Conservation (phyloP, 495 filamentous ascomycete species). For the Lasiosphaeria ovina region DNA sequence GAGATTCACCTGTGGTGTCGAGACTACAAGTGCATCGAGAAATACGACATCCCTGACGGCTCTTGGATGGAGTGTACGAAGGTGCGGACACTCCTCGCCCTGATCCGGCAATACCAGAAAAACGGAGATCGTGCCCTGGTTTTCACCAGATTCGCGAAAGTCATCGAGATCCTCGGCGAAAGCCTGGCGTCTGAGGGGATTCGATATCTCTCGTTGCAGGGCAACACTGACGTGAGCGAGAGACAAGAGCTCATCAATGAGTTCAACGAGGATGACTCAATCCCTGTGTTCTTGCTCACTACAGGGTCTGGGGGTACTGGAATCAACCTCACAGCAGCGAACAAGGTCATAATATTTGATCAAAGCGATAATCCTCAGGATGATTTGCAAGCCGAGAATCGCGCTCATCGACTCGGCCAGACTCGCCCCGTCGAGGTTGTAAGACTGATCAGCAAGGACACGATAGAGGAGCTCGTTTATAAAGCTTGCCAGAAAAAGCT, state of each 20-base stretch:
- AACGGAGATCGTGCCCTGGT: constrained; percentile 86
- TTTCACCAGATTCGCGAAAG: constrained; percentile 89
- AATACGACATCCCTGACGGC: constrained; percentile 66
- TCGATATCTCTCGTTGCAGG: constrained; percentile 77
- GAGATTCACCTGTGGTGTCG: constrained; percentile 78
- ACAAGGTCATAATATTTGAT: constrained; percentile 98
- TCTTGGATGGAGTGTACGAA: constrained; percentile 96
- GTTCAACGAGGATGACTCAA: constrained; percentile 71
- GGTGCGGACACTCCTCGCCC: constrained; percentile 68
- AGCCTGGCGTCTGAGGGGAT: constrained; percentile 74
- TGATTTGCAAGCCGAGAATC: constrained; percentile 93
- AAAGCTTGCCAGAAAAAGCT: constrained; percentile 87
- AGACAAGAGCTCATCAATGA: constrained; percentile 84
- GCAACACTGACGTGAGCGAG: constrained; percentile 75
- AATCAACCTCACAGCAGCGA: constrained; percentile 90
- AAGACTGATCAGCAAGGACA: constrained; percentile 74
- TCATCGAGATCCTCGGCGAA: constrained; percentile 83
- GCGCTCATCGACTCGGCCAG: constrained; percentile 92
- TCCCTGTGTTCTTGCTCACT: constrained; percentile 88
- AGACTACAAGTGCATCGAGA: constrained; percentile 65
- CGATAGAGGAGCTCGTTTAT: constrained; percentile 91
- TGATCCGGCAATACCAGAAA: constrained; percentile 67
- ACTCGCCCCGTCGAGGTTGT: constrained; percentile 81
- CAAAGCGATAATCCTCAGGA: constrained; percentile 95
- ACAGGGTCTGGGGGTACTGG: constrained; percentile 93